Conservation (phyloP, 495 filamentous ascomycete species). For the Terfezia claveryi region DNA sequence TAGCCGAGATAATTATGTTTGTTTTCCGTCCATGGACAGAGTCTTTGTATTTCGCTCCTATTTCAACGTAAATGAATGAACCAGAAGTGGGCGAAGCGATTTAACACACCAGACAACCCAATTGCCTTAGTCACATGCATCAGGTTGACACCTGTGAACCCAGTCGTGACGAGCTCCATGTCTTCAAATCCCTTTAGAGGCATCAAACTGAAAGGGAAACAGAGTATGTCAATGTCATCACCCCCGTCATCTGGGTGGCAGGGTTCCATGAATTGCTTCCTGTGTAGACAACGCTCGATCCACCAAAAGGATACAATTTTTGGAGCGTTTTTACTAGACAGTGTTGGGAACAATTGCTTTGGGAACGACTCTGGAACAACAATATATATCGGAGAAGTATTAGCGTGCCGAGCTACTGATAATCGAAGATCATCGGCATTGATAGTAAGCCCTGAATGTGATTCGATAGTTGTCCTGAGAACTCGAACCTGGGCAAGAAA, state of each 20-base stretch:
- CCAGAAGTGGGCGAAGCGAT: background rate
- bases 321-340: too few species aligned
- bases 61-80: background rate
- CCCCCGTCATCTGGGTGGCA: background rate
- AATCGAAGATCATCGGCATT: too few species aligned
- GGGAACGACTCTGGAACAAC: too few species aligned
- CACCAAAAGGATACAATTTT: constrained; percentile 67
- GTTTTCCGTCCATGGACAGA: constrained; percentile 10
- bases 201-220: background rate
- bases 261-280: constrained; percentile 46
- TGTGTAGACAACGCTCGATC: constrained; percentile 67
- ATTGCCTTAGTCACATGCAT: constrained; percentile 60
- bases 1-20: constrained; percentile 6
- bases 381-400: too few species aligned
- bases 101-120: constrained; percentile 40
- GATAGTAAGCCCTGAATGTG: background rate
- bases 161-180: constrained; percentile 55
- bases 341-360: too few species aligned
- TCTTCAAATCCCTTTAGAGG: constrained; percentile 32
- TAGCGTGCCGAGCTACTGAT: too few species aligned
- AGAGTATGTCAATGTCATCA: background rate
- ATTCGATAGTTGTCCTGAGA: constrained; percentile 24
- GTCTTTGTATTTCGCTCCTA: constrained; percentile 13
- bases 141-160: constrained; percentile 64
- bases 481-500: constrained; percentile 7